Evolutionary conservation across 2,329 filamentous ascomycete genomes (phyloP).

Genomic region (Nannizziopsis barbatae): DNA sequence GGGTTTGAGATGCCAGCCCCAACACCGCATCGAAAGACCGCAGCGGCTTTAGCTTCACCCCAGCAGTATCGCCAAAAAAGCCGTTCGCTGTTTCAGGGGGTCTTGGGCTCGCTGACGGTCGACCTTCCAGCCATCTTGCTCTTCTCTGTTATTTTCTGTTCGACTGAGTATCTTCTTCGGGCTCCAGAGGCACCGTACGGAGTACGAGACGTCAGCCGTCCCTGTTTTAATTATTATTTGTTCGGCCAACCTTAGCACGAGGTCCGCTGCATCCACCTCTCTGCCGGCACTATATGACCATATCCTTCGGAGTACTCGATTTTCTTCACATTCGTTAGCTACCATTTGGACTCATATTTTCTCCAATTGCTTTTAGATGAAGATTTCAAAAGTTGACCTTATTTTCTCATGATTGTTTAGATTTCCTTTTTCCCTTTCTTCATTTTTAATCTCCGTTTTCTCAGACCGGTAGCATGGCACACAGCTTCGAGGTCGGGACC

Average conservation of each 20-base stretch:
- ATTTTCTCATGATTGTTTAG: neutral
- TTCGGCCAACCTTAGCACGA: too few species aligned
- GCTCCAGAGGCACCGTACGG: too few species aligned
- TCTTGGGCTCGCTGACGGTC: conserved; percentile 9
- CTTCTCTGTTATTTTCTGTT: neutral
- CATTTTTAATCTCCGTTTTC: neutral
- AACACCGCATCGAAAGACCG: neutral
- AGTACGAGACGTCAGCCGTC: too few species aligned
- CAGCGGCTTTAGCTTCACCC: conserved; percentile 4
- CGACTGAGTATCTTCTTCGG: too few species aligned
- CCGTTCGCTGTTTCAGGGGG: conserved; percentile 11
- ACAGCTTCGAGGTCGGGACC: conserved; percentile 91
- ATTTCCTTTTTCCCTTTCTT: neutral
- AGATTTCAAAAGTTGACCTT: conserved; percentile 4
- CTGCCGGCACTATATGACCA: too few species aligned
- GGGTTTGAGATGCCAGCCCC: too few species aligned
- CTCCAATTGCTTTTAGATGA: conserved; percentile 3
- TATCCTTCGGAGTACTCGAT: neutral
- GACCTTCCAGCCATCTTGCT: neutral
- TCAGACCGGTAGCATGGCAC: conserved; percentile 54
- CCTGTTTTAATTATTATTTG: too few species aligned
- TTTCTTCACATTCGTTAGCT: conserved; percentile 2
- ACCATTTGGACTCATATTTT: neutral
- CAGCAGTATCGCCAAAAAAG: conserved; percentile 5
- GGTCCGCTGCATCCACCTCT: too few species aligned